Evolutionary conservation across 495 filamentous ascomycete genomes (phyloP).

Genomic region (Penicillium bialowiezense): DNA sequence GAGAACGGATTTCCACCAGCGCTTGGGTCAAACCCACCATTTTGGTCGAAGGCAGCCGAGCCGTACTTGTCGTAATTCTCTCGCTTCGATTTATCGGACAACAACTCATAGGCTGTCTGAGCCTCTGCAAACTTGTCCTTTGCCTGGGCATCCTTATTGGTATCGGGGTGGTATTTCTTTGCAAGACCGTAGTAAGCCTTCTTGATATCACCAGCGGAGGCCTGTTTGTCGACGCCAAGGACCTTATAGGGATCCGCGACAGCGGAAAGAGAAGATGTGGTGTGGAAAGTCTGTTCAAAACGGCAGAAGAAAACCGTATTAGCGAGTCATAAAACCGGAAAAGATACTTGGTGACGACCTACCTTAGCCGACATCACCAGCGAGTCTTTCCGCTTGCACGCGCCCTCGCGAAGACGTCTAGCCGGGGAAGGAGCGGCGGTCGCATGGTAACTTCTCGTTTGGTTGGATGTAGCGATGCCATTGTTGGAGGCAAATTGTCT

Average conservation of each 20-base stretch:
- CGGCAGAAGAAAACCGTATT: neutral
- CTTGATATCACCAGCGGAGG: conserved; percentile 87
- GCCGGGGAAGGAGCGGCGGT: conserved; percentile 19
- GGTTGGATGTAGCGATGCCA: conserved; percentile 18
- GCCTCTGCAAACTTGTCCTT: conserved; percentile 94
- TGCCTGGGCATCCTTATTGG: conserved; percentile 86
- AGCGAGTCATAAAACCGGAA: neutral
- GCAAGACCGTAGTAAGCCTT: conserved; percentile 97
- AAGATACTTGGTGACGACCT: conserved; percentile 15
- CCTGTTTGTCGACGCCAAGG: conserved; percentile 77
- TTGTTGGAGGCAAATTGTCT: conserved; percentile 28
- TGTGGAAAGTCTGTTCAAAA: conserved; percentile 72
- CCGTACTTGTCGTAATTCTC: conserved; percentile 89
- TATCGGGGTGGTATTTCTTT: conserved; percentile 98
- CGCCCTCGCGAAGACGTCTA: conserved; percentile 21
- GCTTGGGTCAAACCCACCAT: conserved; percentile 67
- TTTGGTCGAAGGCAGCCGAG: conserved; percentile 80
- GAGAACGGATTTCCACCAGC: conserved; percentile 66
- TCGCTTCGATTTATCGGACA: conserved; percentile 88
- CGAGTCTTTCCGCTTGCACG: conserved; percentile 20
- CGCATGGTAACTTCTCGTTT: conserved; percentile 31
- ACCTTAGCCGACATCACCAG: conserved; percentile 26
- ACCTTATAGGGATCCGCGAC: conserved; percentile 80
- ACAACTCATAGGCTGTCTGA: conserved; percentile 86
- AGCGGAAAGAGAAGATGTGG: conserved; percentile 58